Percentiles rank a stretch among this genome's conserved stretches.
Conservation (phyloP, 495 filamentous ascomycete genomes). For the Massariosphaeria phaeospora region DNA sequence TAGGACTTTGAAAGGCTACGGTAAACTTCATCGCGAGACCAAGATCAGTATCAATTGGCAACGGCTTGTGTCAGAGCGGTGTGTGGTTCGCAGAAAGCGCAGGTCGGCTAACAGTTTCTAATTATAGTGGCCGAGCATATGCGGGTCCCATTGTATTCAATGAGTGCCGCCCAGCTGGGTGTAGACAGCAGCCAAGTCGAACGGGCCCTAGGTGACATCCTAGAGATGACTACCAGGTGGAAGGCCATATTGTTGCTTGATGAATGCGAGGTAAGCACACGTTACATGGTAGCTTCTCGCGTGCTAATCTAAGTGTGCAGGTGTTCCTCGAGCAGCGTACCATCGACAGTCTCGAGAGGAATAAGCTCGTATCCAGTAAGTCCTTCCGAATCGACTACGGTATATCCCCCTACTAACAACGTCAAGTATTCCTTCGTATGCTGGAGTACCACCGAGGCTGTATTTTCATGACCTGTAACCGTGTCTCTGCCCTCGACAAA, state of each 20-base stretch:
- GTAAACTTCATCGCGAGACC: too few relatives aligned
- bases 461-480: conserved; percentile 37
- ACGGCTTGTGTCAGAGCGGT: too few relatives aligned
- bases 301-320: not conserved
- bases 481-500: conserved; percentile 36
- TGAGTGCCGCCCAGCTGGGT: conserved; percentile 39
- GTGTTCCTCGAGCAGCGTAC: conserved; percentile 54
- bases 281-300: not conserved
- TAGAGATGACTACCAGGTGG: conserved; percentile 40
- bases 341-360: conserved; percentile 38
- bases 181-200: conserved; percentile 34
- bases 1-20: too few relatives aligned
- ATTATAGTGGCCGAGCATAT: conserved; percentile 38
- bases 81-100: too few relatives aligned
- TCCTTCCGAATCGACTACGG: not conserved
- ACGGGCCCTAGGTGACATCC: conserved; percentile 33
- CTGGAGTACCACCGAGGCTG: conserved; percentile 57
- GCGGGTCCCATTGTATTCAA: conserved; percentile 38
- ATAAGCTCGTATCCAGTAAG: conserved; percentile 39
- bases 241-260: conserved; percentile 53
- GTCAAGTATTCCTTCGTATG: conserved; percentile 46
- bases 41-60: too few relatives aligned
- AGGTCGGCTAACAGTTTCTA: conserved; percentile 15
- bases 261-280: conserved; percentile 49
- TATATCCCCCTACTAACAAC: not conserved